Base-by-base conservation (phyloP, 306 rosid species). In the Malus sieversii region DNA sequence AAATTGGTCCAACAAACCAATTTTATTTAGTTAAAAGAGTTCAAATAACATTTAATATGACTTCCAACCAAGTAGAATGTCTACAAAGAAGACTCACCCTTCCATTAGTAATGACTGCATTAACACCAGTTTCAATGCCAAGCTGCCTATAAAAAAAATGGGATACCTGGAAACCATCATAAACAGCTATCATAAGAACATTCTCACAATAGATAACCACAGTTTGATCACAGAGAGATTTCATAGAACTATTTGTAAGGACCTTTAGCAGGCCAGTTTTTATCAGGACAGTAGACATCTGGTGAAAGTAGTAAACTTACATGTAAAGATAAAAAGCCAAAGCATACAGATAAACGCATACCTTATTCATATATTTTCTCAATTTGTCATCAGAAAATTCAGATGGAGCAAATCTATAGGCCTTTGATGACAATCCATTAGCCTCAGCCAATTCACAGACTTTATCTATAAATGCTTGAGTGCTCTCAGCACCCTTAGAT, bases 51-150 rank as follows among this genome's bases (percentile, higher is more conserved):
- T 44, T 67, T 29, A 32, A 40, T 64, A 63, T 23, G 52, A 52
- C 35, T 42, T 60, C 22, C 71, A 55, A 20, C 70, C 22, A 12
- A 44, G 55, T 38, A 61, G 10, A 60, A 73, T 35, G 25, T 38
- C 29, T 4, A 29, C 23, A 40, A 19, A 63, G 13, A 27, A 74
- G 64, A 74, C 92, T 87, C 87, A 95, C 99, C 91, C 99, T 92
- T 87, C 99, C 99, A 78, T 95, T 95, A 73, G 99, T 92, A 80
- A 95, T 85, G 82, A 95, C 92, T 68, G 93, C 97, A 82, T 87
- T 88, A 71, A 58, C 82, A 80, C 87, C 83, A 74, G 86, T 87
- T 78, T 85, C 93, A 77, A 92, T 85, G 53, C 97, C 97, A 79
- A 92, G 86, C 66, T 66, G 77, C 79, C 81, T 70, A 65, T 75